Evolutionary conservation across 2,329 filamentous ascomycete species (phyloP), one percentile per base, ranked within the genome.

Genomic region (Fusarium dlaminii): DNA sequence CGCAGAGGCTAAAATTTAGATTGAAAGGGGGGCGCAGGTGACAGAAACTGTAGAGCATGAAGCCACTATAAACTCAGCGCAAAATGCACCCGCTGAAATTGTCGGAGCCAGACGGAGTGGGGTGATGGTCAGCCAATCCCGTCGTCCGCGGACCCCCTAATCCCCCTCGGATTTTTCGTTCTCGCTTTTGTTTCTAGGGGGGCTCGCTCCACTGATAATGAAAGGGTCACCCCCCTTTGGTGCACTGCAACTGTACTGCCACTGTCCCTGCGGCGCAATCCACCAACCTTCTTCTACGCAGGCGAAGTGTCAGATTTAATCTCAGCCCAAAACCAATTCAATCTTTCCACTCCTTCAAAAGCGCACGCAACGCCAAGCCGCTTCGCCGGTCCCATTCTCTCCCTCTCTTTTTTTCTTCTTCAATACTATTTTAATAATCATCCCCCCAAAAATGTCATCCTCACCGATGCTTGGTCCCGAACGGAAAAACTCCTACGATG

Each of bases 401-500:
- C 42, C 37, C 36, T 48, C 22, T 34, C 32, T 27, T 42, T 49
- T 17, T 30, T 45, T 29, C 24, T 45, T 45, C 24, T 27, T 29
- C 24, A 51, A 51, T 66, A n/a, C 32, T 20, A 17, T 29, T 13
- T 48, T 51, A 49, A 49, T 32, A 36, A 6, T 45, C 14, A 32
- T 40, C 39, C 9, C 9, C 34, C 1, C 6, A 43, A 46, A 51
- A 46, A 70, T 70, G 68, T 70, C 66, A 13, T 52, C 67, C 17
- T 70, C 67, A 34, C 67, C 67, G n/a, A 70, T 64, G 13, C 66
- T 69, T 22, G 67, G 67, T 22, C 67, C 64, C 39, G 55, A 58
- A 40, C 68, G 37, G 6, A 70, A 75, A 48, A 49, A 29, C 15
- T 62, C 59, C n/a, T 79, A 69, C 66, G 78, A 79, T 48, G 72